These are phyloP conservation scores for Tetrahymena malaccensis DNA, from an alignment of 73 alveolate genomes.

Conservation along the genomic window DNA sequence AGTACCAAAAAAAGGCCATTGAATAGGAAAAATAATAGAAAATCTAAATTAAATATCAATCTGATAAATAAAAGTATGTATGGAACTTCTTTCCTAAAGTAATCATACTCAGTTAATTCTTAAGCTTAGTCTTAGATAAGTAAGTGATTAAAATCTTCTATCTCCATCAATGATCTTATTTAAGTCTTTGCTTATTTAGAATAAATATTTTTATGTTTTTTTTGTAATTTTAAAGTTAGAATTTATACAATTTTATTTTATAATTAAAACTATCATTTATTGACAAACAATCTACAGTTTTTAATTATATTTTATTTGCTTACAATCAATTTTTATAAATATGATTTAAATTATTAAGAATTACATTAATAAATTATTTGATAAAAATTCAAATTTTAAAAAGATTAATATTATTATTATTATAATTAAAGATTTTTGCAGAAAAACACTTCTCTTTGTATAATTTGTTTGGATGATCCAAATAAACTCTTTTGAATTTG, in stretches of 20 bases:
- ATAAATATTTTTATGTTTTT: too few relatives aligned
- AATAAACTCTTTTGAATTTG: neutral
- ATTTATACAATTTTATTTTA: too few relatives aligned
- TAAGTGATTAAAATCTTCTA: neutral
- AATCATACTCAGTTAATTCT: neutral
- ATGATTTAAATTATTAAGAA: too few relatives aligned
- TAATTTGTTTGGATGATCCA: neutral
- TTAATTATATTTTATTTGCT: too few relatives aligned
- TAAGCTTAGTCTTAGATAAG: neutral
- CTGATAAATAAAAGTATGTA: neutral
- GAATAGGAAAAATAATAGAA: neutral
- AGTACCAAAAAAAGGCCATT: neutral
- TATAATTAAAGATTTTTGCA: neutral
- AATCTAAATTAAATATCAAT: neutral
- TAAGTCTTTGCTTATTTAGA: too few relatives aligned
- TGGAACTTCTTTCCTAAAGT: neutral
- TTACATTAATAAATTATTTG: too few relatives aligned
- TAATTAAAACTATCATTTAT: too few relatives aligned
- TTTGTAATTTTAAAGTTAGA: too few relatives aligned
- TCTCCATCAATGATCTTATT: too few relatives aligned
- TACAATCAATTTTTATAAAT: too few relatives aligned
- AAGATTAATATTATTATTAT: too few relatives aligned
- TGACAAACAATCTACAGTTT: too few relatives aligned
- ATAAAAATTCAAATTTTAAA: neutral
- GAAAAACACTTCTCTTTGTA: neutral